These are phyloP conservation scores for Pelargonium fulgidum DNA, from an alignment of 441 rosid genomes.

Conservation along the genomic window DNA sequence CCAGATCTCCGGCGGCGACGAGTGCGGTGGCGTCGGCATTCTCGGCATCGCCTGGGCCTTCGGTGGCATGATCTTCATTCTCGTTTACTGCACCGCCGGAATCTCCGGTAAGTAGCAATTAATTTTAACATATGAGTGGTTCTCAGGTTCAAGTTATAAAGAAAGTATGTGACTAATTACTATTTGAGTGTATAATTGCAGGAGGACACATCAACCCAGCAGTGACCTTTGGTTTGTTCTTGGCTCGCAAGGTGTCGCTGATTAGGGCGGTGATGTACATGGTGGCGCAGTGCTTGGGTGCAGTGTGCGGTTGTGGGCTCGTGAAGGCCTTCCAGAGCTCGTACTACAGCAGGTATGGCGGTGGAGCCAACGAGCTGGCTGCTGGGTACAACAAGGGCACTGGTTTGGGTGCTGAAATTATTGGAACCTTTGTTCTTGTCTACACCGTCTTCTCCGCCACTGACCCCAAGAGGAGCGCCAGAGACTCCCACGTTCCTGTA, in stretches of 20 bases:
- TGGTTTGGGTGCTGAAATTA: conserved; percentile 62
- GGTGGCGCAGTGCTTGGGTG: conserved; percentile 35
- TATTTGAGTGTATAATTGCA: too few relatives aligned
- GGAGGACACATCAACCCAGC: too few relatives aligned
- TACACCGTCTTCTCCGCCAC: conserved; percentile 55
- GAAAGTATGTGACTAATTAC: too few relatives aligned
- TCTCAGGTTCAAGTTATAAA: too few relatives aligned
- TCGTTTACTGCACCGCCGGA: conserved; percentile 71
- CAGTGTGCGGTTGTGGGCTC: conserved; percentile 32
- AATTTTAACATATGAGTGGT: too few relatives aligned
- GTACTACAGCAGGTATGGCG: too few relatives aligned
- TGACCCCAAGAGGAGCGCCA: conserved; percentile 63
- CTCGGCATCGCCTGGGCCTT: conserved; percentile 36
- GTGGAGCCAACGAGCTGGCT: too few relatives aligned
- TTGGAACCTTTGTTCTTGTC: conserved; percentile 35
- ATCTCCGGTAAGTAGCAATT: conserved; percentile 25
- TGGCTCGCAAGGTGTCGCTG: too few relatives aligned
- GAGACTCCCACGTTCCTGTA: conserved; percentile 45
- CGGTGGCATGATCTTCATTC: conserved; percentile 63
- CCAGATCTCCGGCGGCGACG: conserved; percentile 16
- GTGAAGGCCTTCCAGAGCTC: conserved; percentile 20
- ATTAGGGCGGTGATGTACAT: conserved; percentile 22
- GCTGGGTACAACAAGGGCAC: too few relatives aligned
- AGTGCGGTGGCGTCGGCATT: too few relatives aligned
- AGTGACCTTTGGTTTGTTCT: too few relatives aligned